Evolutionary conservation across 2,329 filamentous ascomycete species (phyloP).

Genomic region (Colletotrichum nymphaeae): DNA sequence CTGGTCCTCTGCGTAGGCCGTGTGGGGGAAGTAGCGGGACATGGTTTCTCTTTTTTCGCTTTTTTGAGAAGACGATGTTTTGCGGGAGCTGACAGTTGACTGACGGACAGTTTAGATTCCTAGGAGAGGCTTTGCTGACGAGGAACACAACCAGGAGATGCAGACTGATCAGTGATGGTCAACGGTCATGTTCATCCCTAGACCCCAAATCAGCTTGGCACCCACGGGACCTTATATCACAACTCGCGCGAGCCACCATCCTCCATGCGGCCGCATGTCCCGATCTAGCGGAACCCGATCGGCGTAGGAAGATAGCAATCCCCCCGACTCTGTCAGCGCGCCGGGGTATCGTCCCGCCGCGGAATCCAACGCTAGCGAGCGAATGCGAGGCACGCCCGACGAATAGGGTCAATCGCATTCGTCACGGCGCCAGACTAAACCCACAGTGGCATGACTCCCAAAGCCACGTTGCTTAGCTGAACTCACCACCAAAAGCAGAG

Average conservation of each 20-base stretch:
- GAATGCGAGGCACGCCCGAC: slow-evolving; percentile 10
- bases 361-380: slow-evolving; percentile 6
- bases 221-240: neutral
- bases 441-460: neutral
- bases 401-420: slow-evolving; percentile 3
- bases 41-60: slow-evolving; percentile 45
- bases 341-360: neutral
- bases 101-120: neutral
- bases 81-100: neutral
- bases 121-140: too few species aligned
- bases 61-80: neutral
- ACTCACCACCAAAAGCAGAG: neutral
- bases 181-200: too few species aligned
- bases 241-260: neutral
- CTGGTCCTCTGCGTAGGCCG: slow-evolving; percentile 73
- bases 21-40: slow-evolving; percentile 67
- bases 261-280: neutral
- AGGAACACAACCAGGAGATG: neutral
- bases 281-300: neutral
- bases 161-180: neutral
- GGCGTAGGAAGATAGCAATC: slow-evolving; percentile 1
- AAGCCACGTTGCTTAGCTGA: neutral
- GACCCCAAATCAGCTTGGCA: neutral
- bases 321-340: slow-evolving; percentile 22
- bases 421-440: slow-evolving; percentile 7